Evolutionary conservation across 208 protist species (phyloP), one percentile per base, ranked within the genome.

Genomic region (Crithidia brevicula): DNA sequence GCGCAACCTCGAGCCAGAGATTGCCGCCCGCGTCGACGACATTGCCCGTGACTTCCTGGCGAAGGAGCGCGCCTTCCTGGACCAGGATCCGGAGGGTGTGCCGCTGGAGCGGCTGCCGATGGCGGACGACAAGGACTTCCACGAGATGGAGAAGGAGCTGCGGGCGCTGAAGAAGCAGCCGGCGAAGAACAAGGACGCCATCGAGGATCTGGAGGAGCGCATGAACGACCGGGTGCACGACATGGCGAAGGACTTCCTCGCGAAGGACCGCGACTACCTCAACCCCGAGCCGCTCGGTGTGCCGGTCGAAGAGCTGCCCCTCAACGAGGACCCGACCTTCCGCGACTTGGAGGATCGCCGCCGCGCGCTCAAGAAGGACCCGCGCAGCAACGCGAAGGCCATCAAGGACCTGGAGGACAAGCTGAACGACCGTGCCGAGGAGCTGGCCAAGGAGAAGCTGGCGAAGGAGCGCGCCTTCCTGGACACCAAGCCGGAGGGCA

Each of bases 1-100:
- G 65, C 71, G 71, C 31, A 72, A 68, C 51, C 62, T 82, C 49
- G 83, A 93, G 71, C 67, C 71, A 18, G 80, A 86, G 49, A 93
- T 96, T 65, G 81, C 69, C 22, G 77, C 71, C 50, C 79, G 84
- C 54, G 82, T 92, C 15, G 72, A 86, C 27, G 65, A 82, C 46
- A 86, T 95, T 28, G 89, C 86, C 16, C 64, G 70, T 20, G 82
- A 88, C 56, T 89, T 86, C 58, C 28, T 91, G 31, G 82, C 79
- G 42, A 91, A 91, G 75, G 86, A 91, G 75, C 85, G 83, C 31
- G 71, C 74, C 10, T 90, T 95, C 72, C 67, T 93, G 16, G 83
- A 89, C 67, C 83, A 73, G 33, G 74, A 87, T 31, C 83, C 81
- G 15, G 76, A 85, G 53, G 84, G 83, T 28, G 78, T 95, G 25